Conservation (phyloP, 192 early-diverging fungal genomes). For the Pecoramyces ruminantium region DNA sequence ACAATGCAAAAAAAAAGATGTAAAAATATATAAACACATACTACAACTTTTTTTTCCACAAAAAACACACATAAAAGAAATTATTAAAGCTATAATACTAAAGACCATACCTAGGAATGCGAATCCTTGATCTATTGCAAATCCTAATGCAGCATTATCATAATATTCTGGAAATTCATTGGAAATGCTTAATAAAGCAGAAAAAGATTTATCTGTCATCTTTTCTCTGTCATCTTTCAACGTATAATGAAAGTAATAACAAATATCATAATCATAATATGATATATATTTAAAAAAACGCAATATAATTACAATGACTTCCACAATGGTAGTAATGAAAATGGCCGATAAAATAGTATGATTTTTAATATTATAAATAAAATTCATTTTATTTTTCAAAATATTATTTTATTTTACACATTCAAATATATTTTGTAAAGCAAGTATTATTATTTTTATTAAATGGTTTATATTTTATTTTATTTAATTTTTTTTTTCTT, state of each 20-base stretch:
- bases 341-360: neutral
- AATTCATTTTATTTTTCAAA: no score
- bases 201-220: neutral
- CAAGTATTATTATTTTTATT: no score
- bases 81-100: neutral
- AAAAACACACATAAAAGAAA: neutral
- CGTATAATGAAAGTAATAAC: neutral
- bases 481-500: no score
- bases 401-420: no score
- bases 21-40: neutral
- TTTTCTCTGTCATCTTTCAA: neutral
- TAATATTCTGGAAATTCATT: neutral
- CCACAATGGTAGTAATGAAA: neutral
- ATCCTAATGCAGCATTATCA: neutral
- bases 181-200: neutral
- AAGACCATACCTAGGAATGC: neutral
- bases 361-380: no score
- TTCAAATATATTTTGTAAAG: no score
- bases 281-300: neutral
- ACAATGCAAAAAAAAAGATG: neutral
- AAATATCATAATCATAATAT: neutral
- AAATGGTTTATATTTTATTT: no score
- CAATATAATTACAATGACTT: neutral
- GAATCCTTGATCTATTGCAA: neutral
- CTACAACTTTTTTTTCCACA: neutral